A percentile compares a stretch with the other conserved stretches of the same genome.
Evolutionary conservation across 2,329 filamentous ascomycete genomes (phyloP).

Genomic region (Alternaria sp.): DNA sequence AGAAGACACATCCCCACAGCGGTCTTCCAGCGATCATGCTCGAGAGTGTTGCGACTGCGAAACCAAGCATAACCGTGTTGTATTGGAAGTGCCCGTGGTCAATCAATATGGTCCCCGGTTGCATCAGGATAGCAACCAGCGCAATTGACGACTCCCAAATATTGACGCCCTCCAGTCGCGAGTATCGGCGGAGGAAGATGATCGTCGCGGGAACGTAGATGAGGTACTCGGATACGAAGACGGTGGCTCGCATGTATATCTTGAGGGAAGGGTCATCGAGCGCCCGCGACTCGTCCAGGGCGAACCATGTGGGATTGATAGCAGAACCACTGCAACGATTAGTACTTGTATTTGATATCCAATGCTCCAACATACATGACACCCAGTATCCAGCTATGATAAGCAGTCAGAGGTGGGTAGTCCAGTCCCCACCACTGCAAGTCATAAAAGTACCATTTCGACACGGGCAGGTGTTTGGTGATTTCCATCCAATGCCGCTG

Average conservation of each 20-base stretch:
- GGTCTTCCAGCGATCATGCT: conserved; percentile 84
- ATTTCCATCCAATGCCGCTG: conserved; percentile 99
- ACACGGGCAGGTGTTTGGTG: conserved; percentile 84
- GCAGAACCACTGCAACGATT: conserved; percentile 64
- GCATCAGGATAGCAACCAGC: conserved; percentile 87
- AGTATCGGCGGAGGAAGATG: conserved; percentile 83
- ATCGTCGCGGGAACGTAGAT: conserved; percentile 85
- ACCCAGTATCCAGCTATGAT: conserved; percentile 96
- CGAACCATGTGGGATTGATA: conserved; percentile 87
- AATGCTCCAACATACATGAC: conserved; percentile 64
- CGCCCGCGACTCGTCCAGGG: conserved; percentile 80
- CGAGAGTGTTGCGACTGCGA: conserved; percentile 84
- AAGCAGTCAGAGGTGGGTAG: conserved; percentile 95
- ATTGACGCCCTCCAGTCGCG: conserved; percentile 75
- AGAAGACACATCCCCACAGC: conserved; percentile 91
- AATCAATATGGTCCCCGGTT: conserved; percentile 86
- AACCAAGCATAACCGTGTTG: conserved; percentile 97
- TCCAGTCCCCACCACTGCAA: conserved; percentile 97
- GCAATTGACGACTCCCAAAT: conserved; percentile 85
- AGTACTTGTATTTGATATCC: not conserved
- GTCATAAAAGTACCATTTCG: conserved; percentile 98
- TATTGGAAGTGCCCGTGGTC: conserved; percentile 98
- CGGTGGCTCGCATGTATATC: conserved; percentile 94
- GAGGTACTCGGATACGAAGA: conserved; percentile 88
- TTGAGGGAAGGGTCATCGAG: conserved; percentile 80